Evolutionary conservation across 208 protist species (phyloP).

Genomic region (Wallacemonas sp.): DNA sequence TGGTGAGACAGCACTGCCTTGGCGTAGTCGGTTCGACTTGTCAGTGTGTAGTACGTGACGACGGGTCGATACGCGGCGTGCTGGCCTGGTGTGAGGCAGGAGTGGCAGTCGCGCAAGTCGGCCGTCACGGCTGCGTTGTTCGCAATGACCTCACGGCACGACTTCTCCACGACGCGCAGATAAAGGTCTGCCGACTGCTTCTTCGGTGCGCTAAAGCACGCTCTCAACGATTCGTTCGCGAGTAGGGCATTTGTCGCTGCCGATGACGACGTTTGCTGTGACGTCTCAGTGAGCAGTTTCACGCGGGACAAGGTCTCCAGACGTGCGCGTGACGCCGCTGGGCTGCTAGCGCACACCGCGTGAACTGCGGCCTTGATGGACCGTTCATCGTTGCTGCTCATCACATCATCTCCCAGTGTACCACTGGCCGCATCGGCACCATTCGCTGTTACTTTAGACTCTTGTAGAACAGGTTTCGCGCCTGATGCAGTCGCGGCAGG

Average conservation of each 20-base stretch:
- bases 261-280: too few relatives aligned
- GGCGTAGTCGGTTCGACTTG: background rate
- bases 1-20: background rate
- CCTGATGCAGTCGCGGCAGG: too few relatives aligned
- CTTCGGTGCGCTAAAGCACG: slow-evolving; percentile 30
- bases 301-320: background rate
- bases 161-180: slow-evolving; percentile 42
- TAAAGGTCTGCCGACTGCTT: slow-evolving; percentile 45
- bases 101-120: slow-evolving; percentile 34
- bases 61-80: slow-evolving; percentile 48
- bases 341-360: slow-evolving; percentile 1
- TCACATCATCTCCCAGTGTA: too few relatives aligned
- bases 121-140: slow-evolving; percentile 9
- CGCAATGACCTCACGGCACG: slow-evolving; percentile 18
- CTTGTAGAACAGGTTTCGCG: too few relatives aligned
- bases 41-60: slow-evolving; percentile 30
- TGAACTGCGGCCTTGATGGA: slow-evolving; percentile 19
- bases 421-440: too few relatives aligned
- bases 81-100: slow-evolving; percentile 66
- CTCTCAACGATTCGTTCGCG: slow-evolving; percentile 12
- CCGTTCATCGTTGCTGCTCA: background rate
- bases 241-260: background rate
- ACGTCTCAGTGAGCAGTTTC: too few relatives aligned
- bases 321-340: background rate
- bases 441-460: too few relatives aligned